These are phyloP conservation scores for Arthroderma sp. DNA, from an alignment of 2,329 filamentous ascomycete genomes.

Conservation along the genomic window DNA sequence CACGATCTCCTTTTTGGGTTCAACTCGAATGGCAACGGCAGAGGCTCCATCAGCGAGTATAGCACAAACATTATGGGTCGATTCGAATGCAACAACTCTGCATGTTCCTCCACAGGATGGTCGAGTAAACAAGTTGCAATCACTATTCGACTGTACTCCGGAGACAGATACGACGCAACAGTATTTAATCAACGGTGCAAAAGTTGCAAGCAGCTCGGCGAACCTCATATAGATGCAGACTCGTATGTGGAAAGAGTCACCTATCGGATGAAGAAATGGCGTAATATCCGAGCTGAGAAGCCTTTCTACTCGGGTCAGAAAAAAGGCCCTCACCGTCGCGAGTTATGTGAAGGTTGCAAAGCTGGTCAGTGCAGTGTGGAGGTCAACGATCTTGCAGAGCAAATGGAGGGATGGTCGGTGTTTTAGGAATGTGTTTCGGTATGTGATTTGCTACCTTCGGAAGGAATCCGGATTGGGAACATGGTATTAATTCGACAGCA, in stretches of 20 bases:
- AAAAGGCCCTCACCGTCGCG: slow-evolving; percentile 16
- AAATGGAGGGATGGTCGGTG: no score
- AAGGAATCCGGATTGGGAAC: no score
- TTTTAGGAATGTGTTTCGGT: no score
- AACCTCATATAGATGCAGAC: slow-evolving; percentile 21
- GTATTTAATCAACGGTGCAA: slow-evolving; percentile 34
- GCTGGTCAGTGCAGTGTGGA: slow-evolving; percentile 15
- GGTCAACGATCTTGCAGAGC: no score
- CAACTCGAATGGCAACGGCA: slow-evolving; percentile 17
- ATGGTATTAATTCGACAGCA: no score
- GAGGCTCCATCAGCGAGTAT: slow-evolving; percentile 15
- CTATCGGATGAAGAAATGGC: slow-evolving; percentile 34
- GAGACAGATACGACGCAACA: slow-evolving; percentile 29
- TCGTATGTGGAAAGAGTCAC: slow-evolving; percentile 31
- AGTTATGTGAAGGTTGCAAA: slow-evolving; percentile 22
- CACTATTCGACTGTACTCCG: slow-evolving; percentile 29
- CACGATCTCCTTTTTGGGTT: slow-evolving; percentile 22
- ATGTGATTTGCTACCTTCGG: no score
- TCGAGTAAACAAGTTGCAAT: slow-evolving; percentile 30
- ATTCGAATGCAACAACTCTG: slow-evolving; percentile 25
- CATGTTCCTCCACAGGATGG: slow-evolving; percentile 24
- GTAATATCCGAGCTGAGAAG: slow-evolving; percentile 18
- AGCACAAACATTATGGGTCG: slow-evolving; percentile 32
- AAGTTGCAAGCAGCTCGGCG: slow-evolving; percentile 21
- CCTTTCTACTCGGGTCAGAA: slow-evolving; percentile 8